Evolutionary conservation across 169 alveolate genomes (phyloP), one percentile per base, ranked within the genome.

Genomic region (Eimeria necatrix): DNA sequence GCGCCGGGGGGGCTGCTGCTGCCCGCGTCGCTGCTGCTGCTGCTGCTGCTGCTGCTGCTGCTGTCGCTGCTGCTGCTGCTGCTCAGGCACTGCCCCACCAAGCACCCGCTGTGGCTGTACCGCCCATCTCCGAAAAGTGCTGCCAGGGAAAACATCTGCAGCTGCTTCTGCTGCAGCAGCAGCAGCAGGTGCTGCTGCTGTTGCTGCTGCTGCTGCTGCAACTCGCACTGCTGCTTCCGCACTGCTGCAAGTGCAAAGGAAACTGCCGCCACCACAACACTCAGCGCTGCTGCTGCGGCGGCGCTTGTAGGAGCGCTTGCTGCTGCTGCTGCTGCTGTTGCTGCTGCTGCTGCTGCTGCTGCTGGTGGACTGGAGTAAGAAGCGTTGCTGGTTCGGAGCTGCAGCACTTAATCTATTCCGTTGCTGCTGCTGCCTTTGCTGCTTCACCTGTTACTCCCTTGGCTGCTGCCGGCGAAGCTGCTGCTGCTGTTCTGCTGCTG

Each of bases 391-490:
- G 18, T 9, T 10, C 18, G 5, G 76, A 8, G 76, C 26, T 64
- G 76, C 18, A 64, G 76, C 76, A 64, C 32, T 24, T 5, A 24
- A 10, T n/a, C 76, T 8, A 24, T 5, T 64, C 26, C 20, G 26
- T 24, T 32, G 88, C 59, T 73, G 84, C 84, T 73, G 84, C 84
- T 73, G 84, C 59, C 7, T 26, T 22, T 7, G 88, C 88, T 78
- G 70, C 53, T 2, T 12, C 70, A 5, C 70, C 4, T 56, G 64
- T 14, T 56, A 14, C 76, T 12, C 32, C 26, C 8, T 8, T 24
- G 8, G 89, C 89, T 80, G 89, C 71, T 52, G 89, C 89, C 76
- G 76, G 32, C 20, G 76, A 10, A 64, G 89, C 89, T 78, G 70
- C 41, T 22, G 32, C 46, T 46, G 73, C 22, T 80, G 48, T 32